Percentiles rank a stretch among this genome's conserved stretches.
These are phyloP conservation scores for Hysterangium stoloniferum DNA, from an alignment of 768 basidiomycete species.

Conservation along the genomic window DNA sequence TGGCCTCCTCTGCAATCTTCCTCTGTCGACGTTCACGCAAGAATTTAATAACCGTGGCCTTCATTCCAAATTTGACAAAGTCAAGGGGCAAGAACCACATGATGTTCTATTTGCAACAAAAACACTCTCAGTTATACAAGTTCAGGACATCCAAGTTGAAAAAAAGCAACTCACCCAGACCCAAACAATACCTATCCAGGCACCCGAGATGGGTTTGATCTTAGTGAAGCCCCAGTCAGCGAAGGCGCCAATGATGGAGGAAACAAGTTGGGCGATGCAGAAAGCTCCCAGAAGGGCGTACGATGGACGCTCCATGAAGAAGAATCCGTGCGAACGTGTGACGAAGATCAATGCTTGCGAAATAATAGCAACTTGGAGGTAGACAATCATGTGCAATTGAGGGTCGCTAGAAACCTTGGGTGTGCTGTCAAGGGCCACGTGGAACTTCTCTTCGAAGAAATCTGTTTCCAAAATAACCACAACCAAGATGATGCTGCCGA, in stretches of 20 bases:
- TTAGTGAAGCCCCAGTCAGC: constrained; percentile 93
- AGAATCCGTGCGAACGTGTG: constrained; percentile 89
- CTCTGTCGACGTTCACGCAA: constrained; percentile 60
- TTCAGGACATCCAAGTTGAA: not conserved
- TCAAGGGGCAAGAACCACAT: constrained; percentile 95
- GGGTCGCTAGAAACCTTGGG: constrained; percentile 48
- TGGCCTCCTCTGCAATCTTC: constrained; percentile 26
- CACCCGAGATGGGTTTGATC: constrained; percentile 73
- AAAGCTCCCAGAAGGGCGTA: constrained; percentile 84
- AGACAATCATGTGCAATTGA: constrained; percentile 83
- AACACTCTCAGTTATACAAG: constrained; percentile 7
- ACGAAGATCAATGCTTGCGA: constrained; percentile 97
- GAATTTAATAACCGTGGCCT: constrained; percentile 81
- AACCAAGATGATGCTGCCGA: constrained; percentile 61
- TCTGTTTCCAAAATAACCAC: constrained; percentile 76
- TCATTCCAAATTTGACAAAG: constrained; percentile 94
- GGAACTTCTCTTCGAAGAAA: constrained; percentile 88
- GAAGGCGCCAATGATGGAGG: constrained; percentile 92
- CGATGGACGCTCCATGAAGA: constrained; percentile 96
- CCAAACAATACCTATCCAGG: constrained; percentile 98
- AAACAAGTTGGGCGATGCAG: constrained; percentile 87
- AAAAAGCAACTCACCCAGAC: constrained; percentile 62
- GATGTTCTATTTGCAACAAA: constrained; percentile 72
- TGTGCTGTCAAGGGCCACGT: constrained; percentile 44
- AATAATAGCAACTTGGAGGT: constrained; percentile 97